phyloP scores from a whole-genome alignment of 2,329 filamentous ascomycete species.

The Monosporascus cannonballus region DNA sequence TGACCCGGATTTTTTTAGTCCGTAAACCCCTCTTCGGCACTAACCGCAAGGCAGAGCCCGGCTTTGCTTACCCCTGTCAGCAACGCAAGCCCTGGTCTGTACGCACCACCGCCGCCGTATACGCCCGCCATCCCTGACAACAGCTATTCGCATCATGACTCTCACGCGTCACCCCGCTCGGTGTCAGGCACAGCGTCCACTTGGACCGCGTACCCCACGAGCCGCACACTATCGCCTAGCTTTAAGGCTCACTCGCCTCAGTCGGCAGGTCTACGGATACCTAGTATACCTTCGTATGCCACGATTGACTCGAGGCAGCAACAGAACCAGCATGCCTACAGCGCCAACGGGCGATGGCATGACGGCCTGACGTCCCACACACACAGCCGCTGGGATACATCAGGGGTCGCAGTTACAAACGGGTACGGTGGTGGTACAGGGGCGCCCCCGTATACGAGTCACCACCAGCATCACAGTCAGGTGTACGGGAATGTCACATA shows the following conservation, averaged over 20 bases:
- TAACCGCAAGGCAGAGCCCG: conserved; percentile 17
- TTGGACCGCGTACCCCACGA: conserved; percentile 41
- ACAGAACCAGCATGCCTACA: conserved; percentile 31
- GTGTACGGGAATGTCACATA: conserved; percentile 39
- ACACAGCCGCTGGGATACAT: conserved; percentile 22
- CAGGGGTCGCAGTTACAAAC: conserved; percentile 11
- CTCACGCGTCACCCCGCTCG: conserved; percentile 44
- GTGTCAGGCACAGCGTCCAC: conserved; percentile 40
- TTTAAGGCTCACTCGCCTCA: conserved; percentile 33
- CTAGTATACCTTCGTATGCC: conserved; percentile 33
- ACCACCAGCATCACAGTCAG: conserved; percentile 26
- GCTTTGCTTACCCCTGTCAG: conserved; percentile 27
- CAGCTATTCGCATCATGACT: conserved; percentile 34
- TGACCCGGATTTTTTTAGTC: conserved; percentile 13
- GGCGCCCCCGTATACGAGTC: conserved; percentile 20
- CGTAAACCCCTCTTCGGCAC: conserved; percentile 20
- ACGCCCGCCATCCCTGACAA: conserved; percentile 32
- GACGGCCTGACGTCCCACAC: conserved; percentile 26
- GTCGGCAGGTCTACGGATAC: conserved; percentile 27
- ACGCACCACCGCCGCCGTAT: conserved; percentile 29
- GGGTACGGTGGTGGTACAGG: conserved; percentile 22
- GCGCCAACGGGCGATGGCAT: conserved; percentile 27
- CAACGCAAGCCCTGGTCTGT: conserved; percentile 26
- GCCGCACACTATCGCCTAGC: conserved; percentile 39
- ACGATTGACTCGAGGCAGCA: conserved; percentile 26